These are phyloP conservation scores for Schizosaccharomyces osmophilus DNA, from an alignment of 805 yeast genomes.

Conservation along the genomic window DNA sequence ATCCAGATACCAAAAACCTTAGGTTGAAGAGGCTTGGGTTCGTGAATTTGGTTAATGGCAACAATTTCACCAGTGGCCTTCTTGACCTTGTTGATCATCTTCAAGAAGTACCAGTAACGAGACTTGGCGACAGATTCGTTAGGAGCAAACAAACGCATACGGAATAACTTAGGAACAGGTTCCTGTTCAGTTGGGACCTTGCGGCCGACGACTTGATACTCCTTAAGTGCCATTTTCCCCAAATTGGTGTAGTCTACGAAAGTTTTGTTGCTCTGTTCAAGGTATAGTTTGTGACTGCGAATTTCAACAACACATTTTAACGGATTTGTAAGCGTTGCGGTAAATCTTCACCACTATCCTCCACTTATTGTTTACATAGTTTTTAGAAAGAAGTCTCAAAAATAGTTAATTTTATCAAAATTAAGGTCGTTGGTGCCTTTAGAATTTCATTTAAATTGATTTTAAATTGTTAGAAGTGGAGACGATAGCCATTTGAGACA, in stretches of 20 bases:
- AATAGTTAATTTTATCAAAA: too few species aligned
- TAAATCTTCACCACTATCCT: not conserved
- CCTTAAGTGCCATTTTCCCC: slow-evolving; percentile 27
- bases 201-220: slow-evolving; percentile 99
- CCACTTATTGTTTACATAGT: not conserved
- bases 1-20: slow-evolving; percentile 99
- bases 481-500: too few species aligned
- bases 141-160: slow-evolving; percentile 99
- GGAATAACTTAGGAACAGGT: slow-evolving; percentile 98
- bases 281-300: not conserved
- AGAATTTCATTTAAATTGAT: too few species aligned
- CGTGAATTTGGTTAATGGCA: slow-evolving; percentile 71
- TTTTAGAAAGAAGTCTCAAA: too few species aligned
- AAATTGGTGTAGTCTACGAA: not conserved
- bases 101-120: slow-evolving; percentile 99
- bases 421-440: too few species aligned
- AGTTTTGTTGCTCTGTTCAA: not conserved
- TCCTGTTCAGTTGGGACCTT: slow-evolving; percentile 96
- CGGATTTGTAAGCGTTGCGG: not conserved
- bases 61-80: slow-evolving; percentile 98
- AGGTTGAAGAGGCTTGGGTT: slow-evolving; percentile 94
- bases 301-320: not conserved
- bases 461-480: too few species aligned
- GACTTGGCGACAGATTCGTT: slow-evolving; percentile 98
- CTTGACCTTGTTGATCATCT: slow-evolving; percentile 97